phyloP scores from a whole-genome alignment of 805 yeast genomes.

The Teunomyces gatunensis region DNA sequence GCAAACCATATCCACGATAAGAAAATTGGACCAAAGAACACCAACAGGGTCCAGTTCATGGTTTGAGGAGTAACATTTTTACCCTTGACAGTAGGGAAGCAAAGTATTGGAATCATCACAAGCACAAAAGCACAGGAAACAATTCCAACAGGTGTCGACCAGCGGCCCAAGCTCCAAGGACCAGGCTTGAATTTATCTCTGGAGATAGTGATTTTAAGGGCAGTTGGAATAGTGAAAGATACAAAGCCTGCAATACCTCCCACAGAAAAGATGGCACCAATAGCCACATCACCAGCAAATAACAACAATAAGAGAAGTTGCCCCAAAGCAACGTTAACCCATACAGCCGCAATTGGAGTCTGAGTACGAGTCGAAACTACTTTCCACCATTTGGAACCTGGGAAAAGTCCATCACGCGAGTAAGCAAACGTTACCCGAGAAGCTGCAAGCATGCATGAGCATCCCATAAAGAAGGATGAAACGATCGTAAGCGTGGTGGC shows the following conservation, averaged over 20 bases:
- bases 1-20: constrained; percentile 49
- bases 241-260: constrained; percentile 69
- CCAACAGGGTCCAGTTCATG: constrained; percentile 61
- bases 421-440: constrained; percentile 67
- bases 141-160: constrained; percentile 47
- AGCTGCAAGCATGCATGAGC: constrained; percentile 61
- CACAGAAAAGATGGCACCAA: constrained; percentile 69
- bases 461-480: constrained; percentile 50
- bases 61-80: constrained; percentile 32
- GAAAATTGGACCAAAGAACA: constrained; percentile 58
- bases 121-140: constrained; percentile 49
- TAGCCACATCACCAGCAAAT: constrained; percentile 64
- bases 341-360: constrained; percentile 66
- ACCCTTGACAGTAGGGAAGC: constrained; percentile 49
- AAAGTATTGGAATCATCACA: constrained; percentile 58
- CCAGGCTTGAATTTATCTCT: constrained; percentile 55
- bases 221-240: constrained; percentile 64
- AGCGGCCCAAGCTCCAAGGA: constrained; percentile 63
- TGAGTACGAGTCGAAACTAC: constrained; percentile 49
- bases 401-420: constrained; percentile 67
- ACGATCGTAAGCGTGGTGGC: constrained; percentile 40
- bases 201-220: constrained; percentile 56
- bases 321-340: constrained; percentile 55
- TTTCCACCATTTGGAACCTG: constrained; percentile 50
- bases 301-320: constrained; percentile 54